Evolutionary conservation across 495 filamentous ascomycete genomes (phyloP).

Genomic region (Neurospora africana): DNA sequence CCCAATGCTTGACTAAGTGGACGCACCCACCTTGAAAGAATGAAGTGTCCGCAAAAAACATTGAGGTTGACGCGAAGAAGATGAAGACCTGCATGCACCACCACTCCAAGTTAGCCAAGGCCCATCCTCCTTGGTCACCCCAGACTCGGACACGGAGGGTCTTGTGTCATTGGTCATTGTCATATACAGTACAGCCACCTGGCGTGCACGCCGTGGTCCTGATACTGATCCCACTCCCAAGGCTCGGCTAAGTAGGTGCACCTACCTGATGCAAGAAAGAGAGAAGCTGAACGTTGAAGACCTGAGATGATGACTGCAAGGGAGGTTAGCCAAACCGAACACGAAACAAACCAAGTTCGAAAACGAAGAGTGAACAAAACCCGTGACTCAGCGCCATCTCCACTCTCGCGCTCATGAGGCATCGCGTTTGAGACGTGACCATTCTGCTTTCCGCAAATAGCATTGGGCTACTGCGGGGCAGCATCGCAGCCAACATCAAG

Average conservation of each 20-base stretch:
- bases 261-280: not conserved
- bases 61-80: not conserved
- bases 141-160: not conserved
- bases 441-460: not conserved
- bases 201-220: not conserved
- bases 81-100: not conserved
- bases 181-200: not conserved
- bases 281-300: not conserved
- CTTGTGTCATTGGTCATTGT: not conserved
- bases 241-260: not conserved
- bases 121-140: not conserved
- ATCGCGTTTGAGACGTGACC: not conserved
- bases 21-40: not conserved
- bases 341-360: not conserved
- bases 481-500: not conserved
- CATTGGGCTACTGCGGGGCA: not conserved
- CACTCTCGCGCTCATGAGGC: not conserved
- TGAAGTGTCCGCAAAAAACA: not conserved
- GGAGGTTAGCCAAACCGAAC: not conserved
- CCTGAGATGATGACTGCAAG: not conserved
- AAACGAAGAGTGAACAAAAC: not conserved
- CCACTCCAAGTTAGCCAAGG: not conserved
- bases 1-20: not conserved
- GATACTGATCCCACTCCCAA: not conserved
- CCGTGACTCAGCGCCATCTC: not conserved